phyloP scores from a whole-genome alignment of 495 filamentous ascomycete species.

The Copromyces sp. region DNA sequence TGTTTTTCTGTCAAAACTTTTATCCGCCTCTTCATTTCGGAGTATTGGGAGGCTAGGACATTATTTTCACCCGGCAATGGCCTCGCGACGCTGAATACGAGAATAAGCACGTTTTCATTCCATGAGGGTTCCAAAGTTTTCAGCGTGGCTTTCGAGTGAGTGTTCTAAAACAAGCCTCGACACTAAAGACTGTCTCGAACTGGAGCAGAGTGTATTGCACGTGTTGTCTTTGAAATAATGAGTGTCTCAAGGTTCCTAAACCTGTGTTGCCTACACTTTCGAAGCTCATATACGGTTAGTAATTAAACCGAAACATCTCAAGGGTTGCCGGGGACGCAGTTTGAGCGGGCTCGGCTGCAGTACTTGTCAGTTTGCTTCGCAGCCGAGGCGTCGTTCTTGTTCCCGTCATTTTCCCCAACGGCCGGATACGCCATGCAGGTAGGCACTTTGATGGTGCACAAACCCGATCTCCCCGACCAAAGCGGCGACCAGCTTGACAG shows the following conservation, averaged over 20 bases:
- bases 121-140: not conserved
- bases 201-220: constrained; percentile 13
- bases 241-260: constrained; percentile 8
- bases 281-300: not conserved
- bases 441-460: not conserved
- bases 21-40: not conserved
- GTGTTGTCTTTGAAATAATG: constrained; percentile 17
- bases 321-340: not conserved
- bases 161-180: not conserved
- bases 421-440: not conserved
- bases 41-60: not conserved
- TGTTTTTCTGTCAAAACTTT: not conserved
- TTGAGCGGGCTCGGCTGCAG: not conserved
- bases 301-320: constrained; percentile 16
- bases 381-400: not conserved
- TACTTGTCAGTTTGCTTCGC: not conserved
- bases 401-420: not conserved
- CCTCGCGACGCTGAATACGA: not conserved
- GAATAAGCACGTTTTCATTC: not conserved
- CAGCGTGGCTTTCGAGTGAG: not conserved
- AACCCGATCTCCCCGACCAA: not conserved
- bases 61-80: not conserved
- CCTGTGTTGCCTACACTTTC: not conserved
- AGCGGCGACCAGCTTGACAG: not conserved
- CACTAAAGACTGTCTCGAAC: constrained; percentile 13